phyloP scores from a whole-genome alignment of 1,284 basidiomycete genomes.

The Cryptococcus neoformans region DNA sequence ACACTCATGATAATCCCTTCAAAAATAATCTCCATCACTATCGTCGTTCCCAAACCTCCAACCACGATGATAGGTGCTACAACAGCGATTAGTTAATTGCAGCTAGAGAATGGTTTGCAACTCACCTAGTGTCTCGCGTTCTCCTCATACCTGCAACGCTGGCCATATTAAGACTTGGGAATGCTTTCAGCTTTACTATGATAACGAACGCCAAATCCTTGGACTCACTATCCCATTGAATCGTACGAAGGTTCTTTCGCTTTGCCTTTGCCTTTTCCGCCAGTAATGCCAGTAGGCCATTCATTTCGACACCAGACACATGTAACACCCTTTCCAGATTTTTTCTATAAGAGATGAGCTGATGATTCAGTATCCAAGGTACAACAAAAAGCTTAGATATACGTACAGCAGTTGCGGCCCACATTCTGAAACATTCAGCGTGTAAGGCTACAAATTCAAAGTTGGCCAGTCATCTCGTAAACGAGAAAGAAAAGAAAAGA shows the following conservation, averaged over 20 bases:
- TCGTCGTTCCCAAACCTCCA: not conserved
- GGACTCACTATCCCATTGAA: slow-evolving; percentile 18
- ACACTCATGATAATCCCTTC: too few relatives aligned
- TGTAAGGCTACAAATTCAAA: slow-evolving; percentile 25
- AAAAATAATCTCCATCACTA: too few relatives aligned
- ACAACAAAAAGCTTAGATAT: not conserved
- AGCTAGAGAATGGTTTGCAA: not conserved
- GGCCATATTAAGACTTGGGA: slow-evolving; percentile 35
- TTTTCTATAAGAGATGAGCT: slow-evolving; percentile 9
- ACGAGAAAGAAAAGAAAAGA: not conserved
- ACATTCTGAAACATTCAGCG: slow-evolving; percentile 33
- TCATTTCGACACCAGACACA: slow-evolving; percentile 38
- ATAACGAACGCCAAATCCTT: not conserved
- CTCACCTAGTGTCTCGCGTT: slow-evolving; percentile 31
- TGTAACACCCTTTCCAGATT: slow-evolving; percentile 16
- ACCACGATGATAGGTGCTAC: slow-evolving; percentile 49
- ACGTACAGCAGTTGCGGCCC: slow-evolving; percentile 27
- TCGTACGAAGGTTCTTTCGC: slow-evolving; percentile 10
- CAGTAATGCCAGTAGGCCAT: slow-evolving; percentile 14
- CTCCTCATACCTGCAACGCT: slow-evolving; percentile 26
- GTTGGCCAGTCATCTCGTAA: not conserved
- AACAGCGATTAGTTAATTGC: slow-evolving; percentile 58
- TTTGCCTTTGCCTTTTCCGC: slow-evolving; percentile 8
- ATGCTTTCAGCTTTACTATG: not conserved
- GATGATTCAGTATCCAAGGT: not conserved